Percentiles rank a stretch among this genome's conserved stretches.
phyloP scores from a whole-genome alignment of 2,329 filamentous ascomycete genomes.

The Acephala macrosclerotiorum region DNA sequence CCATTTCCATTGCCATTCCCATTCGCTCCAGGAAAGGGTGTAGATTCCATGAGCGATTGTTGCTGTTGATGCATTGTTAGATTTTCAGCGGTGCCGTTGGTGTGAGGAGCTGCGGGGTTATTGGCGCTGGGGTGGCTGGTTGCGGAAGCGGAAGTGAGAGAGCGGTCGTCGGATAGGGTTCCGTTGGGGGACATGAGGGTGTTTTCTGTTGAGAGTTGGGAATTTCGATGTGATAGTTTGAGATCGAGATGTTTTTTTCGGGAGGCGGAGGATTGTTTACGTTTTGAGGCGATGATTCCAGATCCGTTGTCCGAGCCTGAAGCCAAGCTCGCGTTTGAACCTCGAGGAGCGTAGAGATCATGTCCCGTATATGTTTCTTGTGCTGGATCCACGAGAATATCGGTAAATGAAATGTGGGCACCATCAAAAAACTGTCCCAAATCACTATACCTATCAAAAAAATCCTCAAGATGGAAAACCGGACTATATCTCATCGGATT shows the following conservation, averaged over 20 bases:
- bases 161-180: slow-evolving; percentile 24
- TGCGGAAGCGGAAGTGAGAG: not conserved
- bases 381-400: slow-evolving; percentile 67
- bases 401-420: slow-evolving; percentile 74
- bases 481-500: slow-evolving; percentile 78
- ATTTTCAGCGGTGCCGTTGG: not conserved
- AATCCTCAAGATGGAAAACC: slow-evolving; percentile 85
- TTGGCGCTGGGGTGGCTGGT: too few species aligned
- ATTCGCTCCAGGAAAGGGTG: slow-evolving; percentile 18
- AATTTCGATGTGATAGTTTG: slow-evolving; percentile 41
- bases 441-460: slow-evolving; percentile 80
- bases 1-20: slow-evolving; percentile 2
- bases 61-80: slow-evolving; percentile 20
- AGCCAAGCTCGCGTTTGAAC: slow-evolving; percentile 39
- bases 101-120: too few species aligned
- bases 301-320: slow-evolving; percentile 1
- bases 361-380: slow-evolving; percentile 61
- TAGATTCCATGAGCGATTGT: slow-evolving; percentile 17
- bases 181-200: slow-evolving; percentile 41
- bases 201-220: slow-evolving; percentile 35
- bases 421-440: slow-evolving; percentile 71
- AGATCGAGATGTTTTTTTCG: slow-evolving; percentile 48
- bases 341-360: slow-evolving; percentile 55
- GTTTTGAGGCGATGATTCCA: slow-evolving; percentile 20
- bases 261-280: slow-evolving; percentile 40